Evolutionary conservation across 306 rosid genomes (phyloP).

Genomic region (Castanospermum australe): DNA sequence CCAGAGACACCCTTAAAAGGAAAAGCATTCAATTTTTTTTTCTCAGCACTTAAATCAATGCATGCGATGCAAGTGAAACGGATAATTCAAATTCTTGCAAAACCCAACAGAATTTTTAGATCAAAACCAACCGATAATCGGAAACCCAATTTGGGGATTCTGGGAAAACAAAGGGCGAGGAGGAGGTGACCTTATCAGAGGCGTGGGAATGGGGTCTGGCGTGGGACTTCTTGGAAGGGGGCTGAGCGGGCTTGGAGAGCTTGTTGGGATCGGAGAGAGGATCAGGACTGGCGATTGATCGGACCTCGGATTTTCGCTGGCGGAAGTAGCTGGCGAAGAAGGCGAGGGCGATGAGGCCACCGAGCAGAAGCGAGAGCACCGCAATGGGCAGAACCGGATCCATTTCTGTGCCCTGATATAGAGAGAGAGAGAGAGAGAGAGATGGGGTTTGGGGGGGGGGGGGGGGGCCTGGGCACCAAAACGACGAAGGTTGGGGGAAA

Average conservation of each 20-base stretch:
- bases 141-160: neutral
- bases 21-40: neutral
- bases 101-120: too few species aligned
- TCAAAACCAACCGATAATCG: neutral
- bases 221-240: slow-evolving; percentile 56
- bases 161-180: slow-evolving; percentile 10
- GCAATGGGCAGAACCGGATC: slow-evolving; percentile 59
- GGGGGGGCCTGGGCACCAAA: neutral
- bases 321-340: slow-evolving; percentile 70
- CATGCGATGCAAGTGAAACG: neutral
- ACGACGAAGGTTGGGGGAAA: neutral
- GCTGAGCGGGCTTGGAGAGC: slow-evolving; percentile 48
- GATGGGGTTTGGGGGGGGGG: neutral
- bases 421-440: neutral
- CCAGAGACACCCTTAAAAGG: neutral
- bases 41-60: neutral
- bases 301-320: slow-evolving; percentile 76
- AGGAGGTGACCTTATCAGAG: slow-evolving; percentile 64
- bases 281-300: slow-evolving; percentile 65
- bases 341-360: slow-evolving; percentile 58
- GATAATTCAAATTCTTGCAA: neutral
- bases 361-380: slow-evolving; percentile 59
- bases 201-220: slow-evolving; percentile 61
- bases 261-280: slow-evolving; percentile 49
- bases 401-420: slow-evolving; percentile 51